Evolutionary conservation across 257 asterid species (phyloP).

Genomic region (Verbascum thapsus): DNA sequence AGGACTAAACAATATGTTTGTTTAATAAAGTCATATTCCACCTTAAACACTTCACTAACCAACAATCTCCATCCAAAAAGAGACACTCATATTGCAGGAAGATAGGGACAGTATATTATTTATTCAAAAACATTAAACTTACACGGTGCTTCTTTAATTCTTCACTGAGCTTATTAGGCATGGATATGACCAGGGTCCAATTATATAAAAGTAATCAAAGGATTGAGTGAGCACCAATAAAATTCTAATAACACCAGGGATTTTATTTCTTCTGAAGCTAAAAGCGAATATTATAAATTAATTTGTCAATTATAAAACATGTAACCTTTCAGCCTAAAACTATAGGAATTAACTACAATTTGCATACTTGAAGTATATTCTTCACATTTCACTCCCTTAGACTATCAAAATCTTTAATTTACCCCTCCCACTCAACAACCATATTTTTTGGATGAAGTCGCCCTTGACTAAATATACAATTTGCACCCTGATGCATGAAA

Average conservation of each 20-base stretch:
- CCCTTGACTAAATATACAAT: no score
- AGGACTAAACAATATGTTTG: conserved; percentile 13
- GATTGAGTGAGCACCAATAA: neutral
- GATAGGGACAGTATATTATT: neutral
- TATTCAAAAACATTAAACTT: neutral
- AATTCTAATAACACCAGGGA: neutral
- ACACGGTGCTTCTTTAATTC: no score
- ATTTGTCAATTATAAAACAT: conserved; percentile 11
- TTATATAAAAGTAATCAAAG: neutral
- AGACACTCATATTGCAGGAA: neutral
- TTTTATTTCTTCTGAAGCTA: conserved; percentile 3
- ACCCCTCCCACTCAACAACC: no score
- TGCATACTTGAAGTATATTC: no score
- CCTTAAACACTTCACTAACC: conserved; percentile 1
- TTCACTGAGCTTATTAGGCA: neutral
- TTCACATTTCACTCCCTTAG: no score
- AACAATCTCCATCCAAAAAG: neutral
- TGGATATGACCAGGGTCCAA: neutral
- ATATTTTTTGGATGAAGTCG: no score
- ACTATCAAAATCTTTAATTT: no score
- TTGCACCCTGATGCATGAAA: no score
- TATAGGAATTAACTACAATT: no score
- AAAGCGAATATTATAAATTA: neutral
- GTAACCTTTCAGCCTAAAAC: no score
- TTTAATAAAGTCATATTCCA: neutral